These are phyloP conservation scores for Picochlorum sp. DNA, from an alignment of 139 green algal genomes.

Conservation along the genomic window DNA sequence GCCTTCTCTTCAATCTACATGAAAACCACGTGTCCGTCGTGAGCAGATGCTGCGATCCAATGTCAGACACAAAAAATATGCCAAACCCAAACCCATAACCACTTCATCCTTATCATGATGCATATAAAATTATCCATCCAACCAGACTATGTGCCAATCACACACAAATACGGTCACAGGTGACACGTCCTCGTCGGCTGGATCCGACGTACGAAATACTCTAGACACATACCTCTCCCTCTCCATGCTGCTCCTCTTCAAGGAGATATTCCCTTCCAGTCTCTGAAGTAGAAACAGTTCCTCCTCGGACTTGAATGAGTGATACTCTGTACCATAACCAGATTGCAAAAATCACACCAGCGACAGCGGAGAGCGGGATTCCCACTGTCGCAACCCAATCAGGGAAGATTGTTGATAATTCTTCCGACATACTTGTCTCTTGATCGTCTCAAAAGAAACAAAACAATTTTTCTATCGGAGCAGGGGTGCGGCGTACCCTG, in stretches of 20 bases:
- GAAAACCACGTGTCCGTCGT: neutral
- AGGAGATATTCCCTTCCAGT: slow-evolving; percentile 74
- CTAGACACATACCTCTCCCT: slow-evolving; percentile 37
- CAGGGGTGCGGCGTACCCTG: too few relatives aligned
- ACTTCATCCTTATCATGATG: too few relatives aligned
- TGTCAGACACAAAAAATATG: neutral
- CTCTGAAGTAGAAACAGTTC: slow-evolving; percentile 28
- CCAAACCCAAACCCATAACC: slow-evolving; percentile 1
- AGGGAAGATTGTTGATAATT: slow-evolving; percentile 3
- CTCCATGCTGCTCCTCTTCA: slow-evolving; percentile 61
- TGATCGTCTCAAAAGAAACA: neutral
- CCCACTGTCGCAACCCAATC: neutral
- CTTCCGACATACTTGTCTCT: neutral
- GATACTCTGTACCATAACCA: slow-evolving; percentile 62
- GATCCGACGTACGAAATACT: neutral
- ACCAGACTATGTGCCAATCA: too few relatives aligned
- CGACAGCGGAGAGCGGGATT: slow-evolving; percentile 2
- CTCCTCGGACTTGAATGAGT: slow-evolving; percentile 37
- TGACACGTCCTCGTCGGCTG: neutral
- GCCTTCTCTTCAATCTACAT: slow-evolving; percentile 74
- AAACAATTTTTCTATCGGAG: neutral
- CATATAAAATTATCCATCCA: too few relatives aligned
- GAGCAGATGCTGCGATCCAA: too few relatives aligned
- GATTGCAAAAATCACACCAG: slow-evolving; percentile 45
- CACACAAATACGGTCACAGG: neutral